Percentiles rank a stretch among this genome's conserved stretches.
These are phyloP conservation scores for Candida loeiensis DNA, from an alignment of 805 yeast species.

Conservation along the genomic window DNA sequence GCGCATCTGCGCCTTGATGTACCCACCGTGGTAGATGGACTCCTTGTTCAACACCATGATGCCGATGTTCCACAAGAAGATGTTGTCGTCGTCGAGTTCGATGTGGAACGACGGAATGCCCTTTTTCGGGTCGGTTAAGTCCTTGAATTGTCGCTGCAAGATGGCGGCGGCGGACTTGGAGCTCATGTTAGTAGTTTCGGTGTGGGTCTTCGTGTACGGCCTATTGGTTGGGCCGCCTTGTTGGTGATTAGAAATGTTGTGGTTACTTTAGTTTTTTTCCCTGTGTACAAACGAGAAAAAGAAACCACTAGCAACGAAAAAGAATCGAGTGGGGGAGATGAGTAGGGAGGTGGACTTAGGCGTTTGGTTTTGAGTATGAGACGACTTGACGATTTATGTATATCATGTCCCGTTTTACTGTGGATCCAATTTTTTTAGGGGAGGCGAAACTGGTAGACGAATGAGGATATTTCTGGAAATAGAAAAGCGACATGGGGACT, in stretches of 20 bases:
- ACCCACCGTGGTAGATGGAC: constrained; percentile 91
- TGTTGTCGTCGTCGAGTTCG: constrained; percentile 55
- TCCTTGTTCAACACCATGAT: constrained; percentile 89
- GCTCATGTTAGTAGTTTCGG: constrained; percentile 26
- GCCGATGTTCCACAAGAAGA: constrained; percentile 75
- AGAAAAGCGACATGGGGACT: too few species aligned
- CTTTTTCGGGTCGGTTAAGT: constrained; percentile 87
- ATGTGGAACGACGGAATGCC: constrained; percentile 62
- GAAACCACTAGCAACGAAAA: background rate
- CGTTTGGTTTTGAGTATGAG: too few species aligned
- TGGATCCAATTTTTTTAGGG: too few species aligned
- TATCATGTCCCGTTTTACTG: too few species aligned
- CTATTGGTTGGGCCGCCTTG: background rate
- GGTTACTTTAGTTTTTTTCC: constrained; percentile 7
- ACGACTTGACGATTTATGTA: too few species aligned
- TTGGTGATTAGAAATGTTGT: constrained; percentile 10
- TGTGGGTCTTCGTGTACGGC: background rate
- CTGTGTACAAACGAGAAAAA: constrained; percentile 6
- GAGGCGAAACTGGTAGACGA: too few species aligned
- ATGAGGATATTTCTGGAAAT: too few species aligned
- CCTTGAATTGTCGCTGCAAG: constrained; percentile 88
- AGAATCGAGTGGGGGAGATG: background rate
- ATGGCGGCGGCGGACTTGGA: constrained; percentile 73
- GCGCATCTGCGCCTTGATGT: constrained; percentile 88
- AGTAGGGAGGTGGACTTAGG: too few species aligned